These are phyloP conservation scores for Sporobolomyces roseus DNA, from an alignment of 768 basidiomycete species.

Conservation along the genomic window DNA sequence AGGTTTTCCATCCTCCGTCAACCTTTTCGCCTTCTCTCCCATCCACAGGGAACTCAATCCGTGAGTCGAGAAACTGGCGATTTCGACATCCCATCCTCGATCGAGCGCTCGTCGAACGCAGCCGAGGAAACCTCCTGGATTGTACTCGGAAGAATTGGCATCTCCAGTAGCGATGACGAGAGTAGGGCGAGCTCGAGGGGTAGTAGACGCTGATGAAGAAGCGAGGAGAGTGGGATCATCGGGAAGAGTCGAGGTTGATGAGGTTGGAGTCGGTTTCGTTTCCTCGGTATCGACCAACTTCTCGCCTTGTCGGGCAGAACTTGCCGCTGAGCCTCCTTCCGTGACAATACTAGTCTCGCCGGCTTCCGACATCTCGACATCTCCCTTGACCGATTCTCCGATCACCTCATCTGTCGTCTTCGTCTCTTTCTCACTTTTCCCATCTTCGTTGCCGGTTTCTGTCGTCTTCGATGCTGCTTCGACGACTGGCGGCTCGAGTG, in stretches of 20 bases:
- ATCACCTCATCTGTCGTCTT: too few relatives aligned
- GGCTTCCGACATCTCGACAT: neutral
- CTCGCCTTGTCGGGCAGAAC: too few relatives aligned
- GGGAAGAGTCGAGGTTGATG: neutral
- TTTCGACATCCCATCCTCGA: conserved; percentile 89
- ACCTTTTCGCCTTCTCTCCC: conserved; percentile 16
- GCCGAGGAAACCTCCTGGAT: conserved; percentile 85
- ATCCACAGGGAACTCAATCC: conserved; percentile 40
- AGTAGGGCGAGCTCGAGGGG: conserved; percentile 56
- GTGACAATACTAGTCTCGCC: neutral
- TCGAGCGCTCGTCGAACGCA: conserved; percentile 78
- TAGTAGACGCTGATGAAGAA: neutral
- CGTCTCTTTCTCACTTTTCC: too few relatives aligned
- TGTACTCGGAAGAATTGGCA: conserved; percentile 86
- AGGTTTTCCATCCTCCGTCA: conserved; percentile 2
- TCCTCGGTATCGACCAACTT: neutral
- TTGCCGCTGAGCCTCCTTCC: too few relatives aligned
- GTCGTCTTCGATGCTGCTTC: too few relatives aligned
- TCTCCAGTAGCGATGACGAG: conserved; percentile 93
- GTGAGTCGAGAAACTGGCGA: conserved; percentile 79
- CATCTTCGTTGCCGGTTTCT: too few relatives aligned
- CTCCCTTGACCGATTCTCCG: too few relatives aligned
- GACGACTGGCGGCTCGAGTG: too few relatives aligned
- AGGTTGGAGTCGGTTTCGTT: neutral
- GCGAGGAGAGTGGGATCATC: neutral